Conservation (phyloP, 2,329 filamentous ascomycete genomes). For the Madurella mycetomatis region DNA sequence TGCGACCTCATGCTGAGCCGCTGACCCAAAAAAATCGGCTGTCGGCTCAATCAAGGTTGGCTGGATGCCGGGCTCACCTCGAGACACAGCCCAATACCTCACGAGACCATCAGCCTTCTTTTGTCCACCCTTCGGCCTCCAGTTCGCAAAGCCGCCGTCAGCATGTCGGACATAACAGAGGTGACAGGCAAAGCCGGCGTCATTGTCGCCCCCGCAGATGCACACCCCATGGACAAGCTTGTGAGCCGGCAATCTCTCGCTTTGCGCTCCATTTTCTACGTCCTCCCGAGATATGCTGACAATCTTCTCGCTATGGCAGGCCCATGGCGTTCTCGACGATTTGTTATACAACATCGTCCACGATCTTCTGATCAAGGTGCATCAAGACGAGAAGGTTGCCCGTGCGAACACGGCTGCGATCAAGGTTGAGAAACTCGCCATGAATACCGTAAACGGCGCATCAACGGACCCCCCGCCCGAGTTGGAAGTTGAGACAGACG, state of each 20-base stretch:
- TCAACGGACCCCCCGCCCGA: conserved; percentile 51
- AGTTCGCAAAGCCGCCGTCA: conserved; percentile 20
- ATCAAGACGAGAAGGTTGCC: conserved; percentile 74
- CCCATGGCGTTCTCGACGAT: conserved; percentile 67
- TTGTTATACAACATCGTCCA: conserved; percentile 72
- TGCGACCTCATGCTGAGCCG: conserved; percentile 4
- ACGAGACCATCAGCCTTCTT: not conserved
- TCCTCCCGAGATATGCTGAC: conserved; percentile 5
- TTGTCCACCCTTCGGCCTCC: not conserved
- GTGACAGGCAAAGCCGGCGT: conserved; percentile 53
- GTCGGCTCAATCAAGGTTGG: conserved; percentile 7
- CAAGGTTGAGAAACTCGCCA: conserved; percentile 57
- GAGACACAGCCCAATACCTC: conserved; percentile 6
- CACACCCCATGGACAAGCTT: conserved; percentile 53
- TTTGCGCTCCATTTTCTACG: not conserved
- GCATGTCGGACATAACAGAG: conserved; percentile 20
- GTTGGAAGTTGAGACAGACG: conserved; percentile 60
- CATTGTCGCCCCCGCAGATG: conserved; percentile 50
- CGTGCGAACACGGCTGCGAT: conserved; percentile 63
- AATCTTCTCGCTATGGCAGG: conserved; percentile 36
- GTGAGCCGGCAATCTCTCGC: conserved; percentile 38
- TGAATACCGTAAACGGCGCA: conserved; percentile 50
- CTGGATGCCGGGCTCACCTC: conserved; percentile 4
- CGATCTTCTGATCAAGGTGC: conserved; percentile 68
- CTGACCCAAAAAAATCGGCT: conserved; percentile 11